These are phyloP conservation scores for Triticum dicoccoides DNA, from an alignment of 176 grass and related monocot species.

Conservation along the genomic window DNA sequence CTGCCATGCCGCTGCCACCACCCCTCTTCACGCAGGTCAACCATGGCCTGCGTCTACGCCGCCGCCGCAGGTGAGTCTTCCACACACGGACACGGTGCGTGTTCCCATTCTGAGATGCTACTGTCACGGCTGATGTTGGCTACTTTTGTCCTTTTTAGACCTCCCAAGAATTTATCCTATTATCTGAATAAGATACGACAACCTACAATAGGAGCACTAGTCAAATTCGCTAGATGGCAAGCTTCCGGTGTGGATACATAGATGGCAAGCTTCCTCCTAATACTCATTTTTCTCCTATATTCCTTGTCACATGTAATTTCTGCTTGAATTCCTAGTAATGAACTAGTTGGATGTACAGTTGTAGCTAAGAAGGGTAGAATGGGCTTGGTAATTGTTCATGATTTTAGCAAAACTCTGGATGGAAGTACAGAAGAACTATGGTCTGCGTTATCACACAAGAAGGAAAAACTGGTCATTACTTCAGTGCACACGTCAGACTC, in stretches of 20 bases:
- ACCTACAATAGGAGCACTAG: conserved; percentile 52
- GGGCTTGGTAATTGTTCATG: conserved; percentile 59
- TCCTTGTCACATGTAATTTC: neutral
- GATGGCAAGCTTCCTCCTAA: conserved; percentile 53
- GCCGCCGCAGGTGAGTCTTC: too few relatives aligned
- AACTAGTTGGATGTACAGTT: conserved; percentile 45
- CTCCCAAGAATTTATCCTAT: too few relatives aligned
- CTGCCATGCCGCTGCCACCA: too few relatives aligned
- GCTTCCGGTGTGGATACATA: conserved; percentile 63
- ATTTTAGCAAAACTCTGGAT: conserved; percentile 72
- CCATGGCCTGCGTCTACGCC: too few relatives aligned
- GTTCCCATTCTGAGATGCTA: too few relatives aligned
- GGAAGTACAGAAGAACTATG: conserved; percentile 53
- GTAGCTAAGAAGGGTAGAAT: conserved; percentile 71
- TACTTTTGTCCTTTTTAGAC: too few relatives aligned
- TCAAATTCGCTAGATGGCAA: conserved; percentile 36
- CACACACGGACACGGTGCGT: too few relatives aligned
- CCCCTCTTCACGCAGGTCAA: too few relatives aligned
- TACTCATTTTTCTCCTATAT: neutral
- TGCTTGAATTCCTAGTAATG: neutral
- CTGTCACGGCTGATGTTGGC: too few relatives aligned
- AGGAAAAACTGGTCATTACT: conserved; percentile 49
- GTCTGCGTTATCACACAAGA: conserved; percentile 60
- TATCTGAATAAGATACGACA: conserved; percentile 50
- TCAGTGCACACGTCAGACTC: conserved; percentile 19